Evolutionary conservation across 805 yeast species (phyloP).

Genomic region (Trichomonascus vanleenenianus): DNA sequence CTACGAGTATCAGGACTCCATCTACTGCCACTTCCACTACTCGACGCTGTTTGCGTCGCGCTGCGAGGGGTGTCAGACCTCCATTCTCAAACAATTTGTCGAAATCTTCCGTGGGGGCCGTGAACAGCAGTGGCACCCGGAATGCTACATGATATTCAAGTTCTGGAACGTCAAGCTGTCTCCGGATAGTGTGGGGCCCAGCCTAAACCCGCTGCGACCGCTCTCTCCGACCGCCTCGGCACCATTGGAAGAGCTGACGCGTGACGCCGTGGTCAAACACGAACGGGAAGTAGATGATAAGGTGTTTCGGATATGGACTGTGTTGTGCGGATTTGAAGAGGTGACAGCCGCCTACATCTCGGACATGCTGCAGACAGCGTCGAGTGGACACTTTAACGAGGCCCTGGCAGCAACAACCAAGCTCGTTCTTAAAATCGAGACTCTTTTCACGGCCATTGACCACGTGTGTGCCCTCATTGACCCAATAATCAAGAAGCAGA

Average conservation of each 20-base stretch:
- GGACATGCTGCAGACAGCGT: constrained; percentile 81
- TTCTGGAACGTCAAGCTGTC: constrained; percentile 88
- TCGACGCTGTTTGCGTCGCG: constrained; percentile 77
- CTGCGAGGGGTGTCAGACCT: constrained; percentile 89
- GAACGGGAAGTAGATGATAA: constrained; percentile 61
- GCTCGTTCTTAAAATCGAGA: constrained; percentile 64
- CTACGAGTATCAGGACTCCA: constrained; percentile 73
- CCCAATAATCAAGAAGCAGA: constrained; percentile 11
- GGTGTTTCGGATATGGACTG: constrained; percentile 69
- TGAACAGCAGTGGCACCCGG: constrained; percentile 98
- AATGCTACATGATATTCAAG: constrained; percentile 95
- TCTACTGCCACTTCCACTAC: constrained; percentile 89
- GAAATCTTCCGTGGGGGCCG: constrained; percentile 86
- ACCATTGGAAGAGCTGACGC: constrained; percentile 9
- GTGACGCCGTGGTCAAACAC: constrained; percentile 21
- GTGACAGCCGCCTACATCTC: constrained; percentile 82
- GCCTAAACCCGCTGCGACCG: constrained; percentile 13
- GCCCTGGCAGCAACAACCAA: constrained; percentile 67
- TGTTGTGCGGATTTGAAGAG: constrained; percentile 83
- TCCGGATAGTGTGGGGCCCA: constrained; percentile 13
- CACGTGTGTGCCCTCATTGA: constrained; percentile 29
- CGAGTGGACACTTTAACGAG: constrained; percentile 57
- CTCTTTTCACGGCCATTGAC: constrained; percentile 72
- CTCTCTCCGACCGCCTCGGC: constrained; percentile 10
- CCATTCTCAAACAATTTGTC: constrained; percentile 90